Base-by-base conservation (phyloP, 164 flowering plant genomes). In the Magnolia sinica region DNA sequence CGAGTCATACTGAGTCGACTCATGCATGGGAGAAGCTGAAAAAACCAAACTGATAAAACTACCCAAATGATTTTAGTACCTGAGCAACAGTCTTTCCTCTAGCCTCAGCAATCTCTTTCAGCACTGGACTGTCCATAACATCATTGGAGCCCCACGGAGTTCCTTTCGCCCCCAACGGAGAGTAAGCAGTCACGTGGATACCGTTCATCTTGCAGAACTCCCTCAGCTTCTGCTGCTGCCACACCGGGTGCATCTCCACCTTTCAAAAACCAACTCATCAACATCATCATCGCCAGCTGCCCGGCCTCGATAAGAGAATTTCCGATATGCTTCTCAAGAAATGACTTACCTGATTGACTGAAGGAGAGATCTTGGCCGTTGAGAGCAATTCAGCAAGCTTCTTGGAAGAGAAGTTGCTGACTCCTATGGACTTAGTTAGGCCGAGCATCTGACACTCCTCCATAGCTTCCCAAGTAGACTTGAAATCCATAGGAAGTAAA, bases 211-310 rank as follows among this genome's bases (percentile, higher is more conserved):
- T 52, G 70, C 87, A 83, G 66, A 80, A 82, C 3, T 85, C 78
- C 64, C 74, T 81, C 66, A 83, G 71, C 14, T 81, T 73, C 66
- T 55, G 59, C 71, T 82, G 86, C 1, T 78, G 76, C 84, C 86
- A 85, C 45, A 71, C 50, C 50, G 86, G 83, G 78, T 83, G 77
- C 81, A 83, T 73, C 70, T 85, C 87, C 27, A 85, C 84, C 87
- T 85, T 70, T 10, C 27, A 10, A 29, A 29, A 68, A 10, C 49
- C 18, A 16, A 24, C n/a, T 37, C 45, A 37, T 37, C 45, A 37
- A 1, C 29, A 27, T 27, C 29, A 27, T 27, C 29, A 27, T 27
- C 29, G 29, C 29, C 29, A 37, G 45, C 45, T 4, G 7, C 7
- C 45, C 45, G 4, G 4, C 45, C 45, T 37, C 0, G 7, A 37